phyloP scores from a whole-genome alignment of 306 rosid genomes.

The Vicia villosa region DNA sequence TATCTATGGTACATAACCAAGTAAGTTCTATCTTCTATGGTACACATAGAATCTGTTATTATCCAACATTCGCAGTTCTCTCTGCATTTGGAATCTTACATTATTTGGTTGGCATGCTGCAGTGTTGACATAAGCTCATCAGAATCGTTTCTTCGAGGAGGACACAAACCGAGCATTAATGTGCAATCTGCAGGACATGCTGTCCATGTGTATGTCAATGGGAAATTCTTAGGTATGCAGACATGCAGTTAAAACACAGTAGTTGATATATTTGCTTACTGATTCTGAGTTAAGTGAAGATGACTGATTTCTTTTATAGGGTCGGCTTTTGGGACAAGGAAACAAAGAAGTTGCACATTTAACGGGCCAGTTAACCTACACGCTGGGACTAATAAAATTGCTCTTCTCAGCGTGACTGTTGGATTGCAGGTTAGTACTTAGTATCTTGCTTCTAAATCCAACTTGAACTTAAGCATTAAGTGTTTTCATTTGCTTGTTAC shows the following conservation, averaged over 20 bases:
- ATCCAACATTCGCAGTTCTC: background rate
- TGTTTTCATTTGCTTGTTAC: slow-evolving; percentile 17
- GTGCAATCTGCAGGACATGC: slow-evolving; percentile 94
- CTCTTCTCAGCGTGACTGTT: slow-evolving; percentile 85
- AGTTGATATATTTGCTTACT: slow-evolving; percentile 14
- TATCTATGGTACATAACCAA: slow-evolving; percentile 94
- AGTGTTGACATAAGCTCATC: slow-evolving; percentile 75
- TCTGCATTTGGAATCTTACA: background rate
- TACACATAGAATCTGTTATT: slow-evolving; percentile 1
- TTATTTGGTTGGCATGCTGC: slow-evolving; percentile 35
- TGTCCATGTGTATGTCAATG: slow-evolving; percentile 82
- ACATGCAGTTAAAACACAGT: slow-evolving; percentile 26
- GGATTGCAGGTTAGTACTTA: slow-evolving; percentile 80
- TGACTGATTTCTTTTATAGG: slow-evolving; percentile 49
- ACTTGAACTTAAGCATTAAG: background rate
- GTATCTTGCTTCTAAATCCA: slow-evolving; percentile 36
- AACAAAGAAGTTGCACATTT: slow-evolving; percentile 69
- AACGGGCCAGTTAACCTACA: slow-evolving; percentile 63
- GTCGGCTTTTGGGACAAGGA: slow-evolving; percentile 82
- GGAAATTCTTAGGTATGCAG: slow-evolving; percentile 69
- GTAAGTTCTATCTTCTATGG: slow-evolving; percentile 43
- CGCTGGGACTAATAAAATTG: slow-evolving; percentile 77
- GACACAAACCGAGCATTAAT: slow-evolving; percentile 62
- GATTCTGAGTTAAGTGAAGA: slow-evolving; percentile 17
- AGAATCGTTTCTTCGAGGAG: slow-evolving; percentile 75